Evolutionary conservation across 1,284 basidiomycete genomes (phyloP), one percentile per base, ranked within the genome.

Genomic region (Tausonia pullulans): DNA sequence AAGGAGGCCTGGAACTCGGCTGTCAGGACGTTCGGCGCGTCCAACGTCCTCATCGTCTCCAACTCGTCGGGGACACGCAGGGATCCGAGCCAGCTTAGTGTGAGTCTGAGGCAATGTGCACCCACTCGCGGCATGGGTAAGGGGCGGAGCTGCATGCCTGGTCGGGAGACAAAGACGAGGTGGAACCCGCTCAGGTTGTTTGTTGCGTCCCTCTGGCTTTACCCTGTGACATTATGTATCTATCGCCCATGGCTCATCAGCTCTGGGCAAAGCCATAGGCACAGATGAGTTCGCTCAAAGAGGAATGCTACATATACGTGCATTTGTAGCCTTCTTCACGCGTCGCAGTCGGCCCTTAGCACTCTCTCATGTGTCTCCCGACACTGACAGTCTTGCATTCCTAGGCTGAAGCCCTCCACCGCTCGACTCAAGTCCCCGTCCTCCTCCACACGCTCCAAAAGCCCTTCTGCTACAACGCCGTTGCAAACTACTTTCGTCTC

Each of bases 41-140:
- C 81, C 0, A 87, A 91, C 68, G 83, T 98, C 9, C 79, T 98
- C 67, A 84, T 98, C 62, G 93, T 98, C 51, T 92, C 89, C 76
- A 98, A 98, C 74, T 92, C 92, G 40, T 91, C 91, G 1, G 95
- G 95, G 1, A 88, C 88, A 14, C 77, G 76, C 53, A 80, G 84
- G 61, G 95, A 98, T 73, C 82, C 86, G 0, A 87, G 85, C 49
- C 84, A 83, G 48, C 84, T 90, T 58, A 88, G 88, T 78, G 92
- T 87, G 69, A 68, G 82, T 75, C 44, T 55, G 9, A 4, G 45
- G 27, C 27, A 27, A 27, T 27, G 27, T 27, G 27, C 27, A 27
- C 27, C 27, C 27, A 27, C 27, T 27, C 27, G 27, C 27, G 27
- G 27, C 27, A 27, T 27, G 27, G 27, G 27, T 27, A 27, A 27